Evolutionary conservation across 2,329 filamentous ascomycete genomes (phyloP).

Genomic region (Neofusicoccum sp.): DNA sequence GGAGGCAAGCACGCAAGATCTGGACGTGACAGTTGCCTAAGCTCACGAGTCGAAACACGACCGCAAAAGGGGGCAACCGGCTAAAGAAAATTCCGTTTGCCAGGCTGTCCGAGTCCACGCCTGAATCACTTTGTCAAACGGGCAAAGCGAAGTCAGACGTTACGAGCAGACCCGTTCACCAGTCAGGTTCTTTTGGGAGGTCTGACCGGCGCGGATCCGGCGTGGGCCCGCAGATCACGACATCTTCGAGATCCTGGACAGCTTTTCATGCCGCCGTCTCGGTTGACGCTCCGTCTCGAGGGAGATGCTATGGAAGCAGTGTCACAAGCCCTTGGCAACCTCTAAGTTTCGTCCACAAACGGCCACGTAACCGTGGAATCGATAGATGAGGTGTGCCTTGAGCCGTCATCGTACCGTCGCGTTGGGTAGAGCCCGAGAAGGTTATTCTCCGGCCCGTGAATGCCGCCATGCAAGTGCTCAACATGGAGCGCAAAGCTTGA

Average conservation of each 20-base stretch:
- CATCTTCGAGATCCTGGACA: background rate
- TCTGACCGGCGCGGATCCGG: background rate
- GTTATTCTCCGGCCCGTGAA: background rate
- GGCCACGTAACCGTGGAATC: background rate
- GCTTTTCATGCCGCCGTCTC: background rate
- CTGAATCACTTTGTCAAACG: no score
- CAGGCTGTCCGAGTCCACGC: no score
- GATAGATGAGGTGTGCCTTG: background rate
- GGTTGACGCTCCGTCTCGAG: background rate
- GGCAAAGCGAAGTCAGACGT: no score
- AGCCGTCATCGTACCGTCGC: background rate
- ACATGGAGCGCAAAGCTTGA: background rate
- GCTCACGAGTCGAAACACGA: no score
- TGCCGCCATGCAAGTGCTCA: background rate
- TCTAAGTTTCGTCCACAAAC: background rate
- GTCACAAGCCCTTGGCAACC: background rate
- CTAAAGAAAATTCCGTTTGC: no score
- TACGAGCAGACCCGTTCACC: no score
- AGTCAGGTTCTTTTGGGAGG: background rate
- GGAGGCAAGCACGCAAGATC: no score
- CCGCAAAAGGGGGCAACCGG: no score
- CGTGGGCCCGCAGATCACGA: slow-evolving; percentile 8
- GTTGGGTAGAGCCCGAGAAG: background rate
- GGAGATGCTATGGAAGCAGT: background rate
- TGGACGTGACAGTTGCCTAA: no score